Evolutionary conservation across 495 filamentous ascomycete genomes (phyloP).

Genomic region (Chaetomidium leptoderma): DNA sequence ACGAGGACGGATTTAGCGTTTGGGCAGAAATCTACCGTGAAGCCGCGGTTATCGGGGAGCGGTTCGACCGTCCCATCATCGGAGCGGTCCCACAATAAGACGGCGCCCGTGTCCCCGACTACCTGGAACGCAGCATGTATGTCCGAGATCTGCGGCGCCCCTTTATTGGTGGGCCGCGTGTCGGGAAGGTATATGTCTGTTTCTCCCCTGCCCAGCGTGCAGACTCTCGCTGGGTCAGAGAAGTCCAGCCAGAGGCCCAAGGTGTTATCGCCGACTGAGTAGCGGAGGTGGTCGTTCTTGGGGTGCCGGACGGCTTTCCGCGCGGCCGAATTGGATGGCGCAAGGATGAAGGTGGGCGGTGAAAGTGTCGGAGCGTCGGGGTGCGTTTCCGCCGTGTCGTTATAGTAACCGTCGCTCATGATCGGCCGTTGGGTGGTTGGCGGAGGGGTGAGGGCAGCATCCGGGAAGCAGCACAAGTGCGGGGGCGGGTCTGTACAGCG

Average conservation of each 20-base stretch:
- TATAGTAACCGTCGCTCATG: constrained; percentile 5
- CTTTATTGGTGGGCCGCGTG: constrained; percentile 1
- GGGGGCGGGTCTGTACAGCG: neutral
- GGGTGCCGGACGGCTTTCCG: constrained; percentile 3
- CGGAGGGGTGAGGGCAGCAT: neutral
- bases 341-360: neutral
- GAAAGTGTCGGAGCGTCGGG: too few relatives aligned
- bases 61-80: constrained; percentile 21
- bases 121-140: constrained; percentile 30
- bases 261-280: neutral
- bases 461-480: neutral
- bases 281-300: neutral
- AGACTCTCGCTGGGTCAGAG: constrained; percentile 12
- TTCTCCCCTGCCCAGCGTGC: constrained; percentile 23
- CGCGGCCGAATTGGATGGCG: neutral
- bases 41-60: constrained; percentile 10
- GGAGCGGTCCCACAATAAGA: constrained; percentile 30
- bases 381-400: neutral
- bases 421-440: constrained; percentile 5
- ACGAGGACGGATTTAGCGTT: constrained; percentile 29
- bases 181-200: constrained; percentile 31
- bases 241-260: constrained; percentile 29
- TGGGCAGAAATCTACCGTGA: constrained; percentile 23
- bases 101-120: constrained; percentile 26
- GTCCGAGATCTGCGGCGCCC: constrained; percentile 22